Conservation (phyloP, 1,139 yeast species). For the Ogataea hybrid region DNA sequence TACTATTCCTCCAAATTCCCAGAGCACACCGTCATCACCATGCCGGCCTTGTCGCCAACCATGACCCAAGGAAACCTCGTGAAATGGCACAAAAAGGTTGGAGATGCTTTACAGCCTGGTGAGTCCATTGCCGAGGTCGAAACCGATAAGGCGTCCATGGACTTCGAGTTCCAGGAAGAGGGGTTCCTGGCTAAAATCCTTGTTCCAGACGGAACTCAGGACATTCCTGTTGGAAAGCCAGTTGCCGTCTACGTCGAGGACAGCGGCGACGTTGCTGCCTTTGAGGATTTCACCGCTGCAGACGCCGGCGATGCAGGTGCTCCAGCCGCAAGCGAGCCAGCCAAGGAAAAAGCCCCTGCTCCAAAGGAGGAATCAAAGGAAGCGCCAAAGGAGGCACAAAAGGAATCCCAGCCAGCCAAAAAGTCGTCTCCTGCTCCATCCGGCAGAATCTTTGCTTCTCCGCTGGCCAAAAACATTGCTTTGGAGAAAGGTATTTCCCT, state of each 20-base stretch:
- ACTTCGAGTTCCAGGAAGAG: constrained; percentile 98
- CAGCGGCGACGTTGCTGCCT: constrained; percentile 79
- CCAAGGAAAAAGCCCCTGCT: constrained; percentile 29
- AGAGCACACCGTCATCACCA: constrained; percentile 66
- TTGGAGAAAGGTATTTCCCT: constrained; percentile 88
- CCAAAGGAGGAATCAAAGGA: constrained; percentile 20
- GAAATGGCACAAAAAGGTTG: constrained; percentile 83
- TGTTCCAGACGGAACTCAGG: constrained; percentile 83
- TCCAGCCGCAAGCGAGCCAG: constrained; percentile 39
- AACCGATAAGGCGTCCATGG: constrained; percentile 99
- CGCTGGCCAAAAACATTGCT: constrained; percentile 91
- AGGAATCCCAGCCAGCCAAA: constrained; percentile 17
- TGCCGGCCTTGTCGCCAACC: constrained; percentile 97
- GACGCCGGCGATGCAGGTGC: constrained; percentile 58
- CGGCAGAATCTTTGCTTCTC: constrained; percentile 88
- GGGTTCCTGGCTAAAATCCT: constrained; percentile 92
- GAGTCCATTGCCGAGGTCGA: constrained; percentile 95
- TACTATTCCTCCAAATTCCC: constrained; percentile 40
- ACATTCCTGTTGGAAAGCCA: constrained; percentile 90
- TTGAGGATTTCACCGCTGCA: constrained; percentile 76
- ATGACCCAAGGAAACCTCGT: constrained; percentile 96
- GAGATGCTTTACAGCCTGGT: constrained; percentile 86
- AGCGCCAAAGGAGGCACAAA: constrained; percentile 7
- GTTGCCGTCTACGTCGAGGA: constrained; percentile 97
- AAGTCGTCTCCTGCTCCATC: constrained; percentile 38